These are phyloP conservation scores for Clarireedia homoeocarpa DNA, from an alignment of 2,329 filamentous ascomycete species.

Conservation along the genomic window DNA sequence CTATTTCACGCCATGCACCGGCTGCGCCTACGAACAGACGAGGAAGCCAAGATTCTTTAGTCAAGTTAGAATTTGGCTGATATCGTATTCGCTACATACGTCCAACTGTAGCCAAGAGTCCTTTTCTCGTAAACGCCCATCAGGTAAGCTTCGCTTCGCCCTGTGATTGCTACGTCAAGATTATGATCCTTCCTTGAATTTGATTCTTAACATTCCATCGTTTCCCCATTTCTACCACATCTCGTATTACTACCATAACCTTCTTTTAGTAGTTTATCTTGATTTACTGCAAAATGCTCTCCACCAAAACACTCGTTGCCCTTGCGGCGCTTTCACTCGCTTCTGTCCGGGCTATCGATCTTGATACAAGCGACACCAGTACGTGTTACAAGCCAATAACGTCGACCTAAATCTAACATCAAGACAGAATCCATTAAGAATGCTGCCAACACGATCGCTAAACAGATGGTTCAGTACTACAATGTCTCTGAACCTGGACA, in stretches of 20 bases:
- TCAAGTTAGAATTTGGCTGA: too few relatives aligned
- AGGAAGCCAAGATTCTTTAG: too few relatives aligned
- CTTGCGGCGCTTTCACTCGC: conserved; percentile 14
- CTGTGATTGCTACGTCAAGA: too few relatives aligned
- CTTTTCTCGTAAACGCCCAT: too few relatives aligned
- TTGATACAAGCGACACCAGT: conserved; percentile 13
- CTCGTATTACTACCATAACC: not conserved
- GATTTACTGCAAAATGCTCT: conserved; percentile 7
- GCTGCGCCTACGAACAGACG: too few relatives aligned
- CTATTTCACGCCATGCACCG: too few relatives aligned
- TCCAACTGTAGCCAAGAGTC: too few relatives aligned
- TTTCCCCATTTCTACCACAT: not conserved
- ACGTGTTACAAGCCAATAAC: not conserved
- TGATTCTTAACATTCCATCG: too few relatives aligned
- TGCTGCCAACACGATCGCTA: conserved; percentile 16
- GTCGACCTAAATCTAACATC: not conserved
- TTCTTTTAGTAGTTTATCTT: not conserved
- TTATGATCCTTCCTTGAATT: too few relatives aligned
- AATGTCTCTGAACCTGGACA: conserved; percentile 16
- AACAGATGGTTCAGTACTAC: conserved; percentile 15
- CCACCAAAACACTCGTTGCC: conserved; percentile 12
- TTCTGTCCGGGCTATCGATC: conserved; percentile 9
- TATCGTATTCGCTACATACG: too few relatives aligned
- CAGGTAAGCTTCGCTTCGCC: too few relatives aligned
- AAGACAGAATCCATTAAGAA: conserved; percentile 20